A percentile compares a stretch with the other conserved stretches of the same genome.
Conservation (phyloP, 306 rosid genomes). For the Sicyos baderoa region DNA sequence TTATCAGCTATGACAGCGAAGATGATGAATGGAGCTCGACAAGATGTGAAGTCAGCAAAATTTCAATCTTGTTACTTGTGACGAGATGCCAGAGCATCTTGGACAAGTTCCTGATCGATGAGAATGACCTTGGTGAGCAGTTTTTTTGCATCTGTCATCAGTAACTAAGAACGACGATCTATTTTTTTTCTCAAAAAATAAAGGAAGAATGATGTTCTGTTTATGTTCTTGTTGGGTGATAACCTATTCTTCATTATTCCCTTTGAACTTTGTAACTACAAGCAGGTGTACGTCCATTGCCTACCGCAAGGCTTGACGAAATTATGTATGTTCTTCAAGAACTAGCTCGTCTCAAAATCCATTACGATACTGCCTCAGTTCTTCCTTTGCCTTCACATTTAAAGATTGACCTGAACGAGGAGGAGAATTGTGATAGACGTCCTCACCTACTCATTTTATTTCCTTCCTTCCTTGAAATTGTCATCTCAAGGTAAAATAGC, state of each 20-base stretch:
- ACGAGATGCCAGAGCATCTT: slow-evolving; percentile 71
- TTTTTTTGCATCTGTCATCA: not conserved
- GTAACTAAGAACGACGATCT: not conserved
- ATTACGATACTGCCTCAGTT: slow-evolving; percentile 50
- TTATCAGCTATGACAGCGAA: slow-evolving; percentile 40
- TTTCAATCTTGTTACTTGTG: slow-evolving; percentile 63
- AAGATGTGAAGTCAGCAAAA: slow-evolving; percentile 78
- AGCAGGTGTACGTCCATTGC: slow-evolving; percentile 70
- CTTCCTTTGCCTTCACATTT: slow-evolving; percentile 54
- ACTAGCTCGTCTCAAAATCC: slow-evolving; percentile 53
- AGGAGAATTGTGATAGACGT: slow-evolving; percentile 37
- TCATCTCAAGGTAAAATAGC: slow-evolving; percentile 61
- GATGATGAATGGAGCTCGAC: slow-evolving; percentile 47
- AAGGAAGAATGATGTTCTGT: not conserved
- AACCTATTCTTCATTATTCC: not conserved
- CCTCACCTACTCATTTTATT: slow-evolving; percentile 70
- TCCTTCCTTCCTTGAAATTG: slow-evolving; percentile 80
- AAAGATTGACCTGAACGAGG: slow-evolving; percentile 42
- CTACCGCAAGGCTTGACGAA: slow-evolving; percentile 80
- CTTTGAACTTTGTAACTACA: slow-evolving; percentile 19
- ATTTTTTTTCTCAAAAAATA: not conserved
- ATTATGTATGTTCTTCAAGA: slow-evolving; percentile 61
- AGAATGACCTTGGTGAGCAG: slow-evolving; percentile 60
- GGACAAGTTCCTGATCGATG: slow-evolving; percentile 63
- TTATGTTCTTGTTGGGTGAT: not conserved